Evolutionary conservation across 768 basidiomycete genomes (phyloP).

Genomic region (Panaeolus papilionaceus): DNA sequence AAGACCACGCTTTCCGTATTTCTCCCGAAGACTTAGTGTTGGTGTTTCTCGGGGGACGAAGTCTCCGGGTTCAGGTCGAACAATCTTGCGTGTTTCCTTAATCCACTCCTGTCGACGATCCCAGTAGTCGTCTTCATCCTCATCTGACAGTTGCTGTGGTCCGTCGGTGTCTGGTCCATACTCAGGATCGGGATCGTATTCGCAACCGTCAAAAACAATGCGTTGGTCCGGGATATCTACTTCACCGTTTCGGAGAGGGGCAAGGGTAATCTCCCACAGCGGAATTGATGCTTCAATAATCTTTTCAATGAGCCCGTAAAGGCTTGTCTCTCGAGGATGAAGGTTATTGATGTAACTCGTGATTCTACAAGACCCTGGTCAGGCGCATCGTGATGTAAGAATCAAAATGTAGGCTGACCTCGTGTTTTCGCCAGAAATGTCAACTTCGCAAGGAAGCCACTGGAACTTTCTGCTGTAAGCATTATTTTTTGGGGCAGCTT

Average conservation of each 20-base stretch:
- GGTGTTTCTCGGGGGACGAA: background rate
- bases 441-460: slow-evolving; percentile 36
- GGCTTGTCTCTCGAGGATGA: slow-evolving; percentile 36
- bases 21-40: slow-evolving; percentile 2
- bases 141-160: slow-evolving; percentile 19
- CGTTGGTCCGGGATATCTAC: background rate
- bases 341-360: slow-evolving; percentile 51
- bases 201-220: slow-evolving; percentile 13
- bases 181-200: slow-evolving; percentile 26
- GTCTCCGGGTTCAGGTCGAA: slow-evolving; percentile 23
- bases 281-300: slow-evolving; percentile 37
- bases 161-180: slow-evolving; percentile 14
- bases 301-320: slow-evolving; percentile 36
- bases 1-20: slow-evolving; percentile 16
- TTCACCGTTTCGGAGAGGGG: slow-evolving; percentile 22
- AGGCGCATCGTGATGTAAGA: background rate
- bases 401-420: slow-evolving; percentile 22
- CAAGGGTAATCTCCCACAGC: slow-evolving; percentile 37
- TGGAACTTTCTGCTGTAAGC: slow-evolving; percentile 35
- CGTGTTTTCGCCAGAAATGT: slow-evolving; percentile 29
- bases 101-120: slow-evolving; percentile 21
- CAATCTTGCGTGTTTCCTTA: slow-evolving; percentile 12
- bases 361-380: slow-evolving; percentile 28
- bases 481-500: slow-evolving; percentile 14
- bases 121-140: slow-evolving; percentile 16